phyloP scores from a whole-genome alignment of 306 rosid species.

The Quercus variabilis region DNA sequence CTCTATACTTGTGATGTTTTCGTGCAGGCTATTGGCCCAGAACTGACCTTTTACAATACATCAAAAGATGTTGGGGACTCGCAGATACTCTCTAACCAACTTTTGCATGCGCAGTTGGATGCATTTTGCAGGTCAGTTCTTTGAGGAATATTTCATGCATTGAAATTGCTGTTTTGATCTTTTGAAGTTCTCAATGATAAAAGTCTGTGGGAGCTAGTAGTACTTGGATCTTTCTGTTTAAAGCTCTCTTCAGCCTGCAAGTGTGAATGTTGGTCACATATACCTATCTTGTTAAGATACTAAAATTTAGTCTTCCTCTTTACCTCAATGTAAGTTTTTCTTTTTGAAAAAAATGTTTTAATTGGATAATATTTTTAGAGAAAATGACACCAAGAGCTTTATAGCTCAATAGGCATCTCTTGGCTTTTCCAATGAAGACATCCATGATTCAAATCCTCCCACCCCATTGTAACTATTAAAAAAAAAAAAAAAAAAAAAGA shows the following conservation, averaged over 20 bases:
- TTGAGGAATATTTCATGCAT: not conserved
- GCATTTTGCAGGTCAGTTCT: slow-evolving; percentile 71
- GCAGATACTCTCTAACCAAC: slow-evolving; percentile 64
- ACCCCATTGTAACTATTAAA: too few relatives aligned
- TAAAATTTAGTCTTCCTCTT: not conserved
- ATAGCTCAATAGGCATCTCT: too few relatives aligned
- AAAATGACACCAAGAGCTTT: too few relatives aligned
- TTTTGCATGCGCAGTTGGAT: slow-evolving; percentile 87
- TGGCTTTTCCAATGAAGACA: too few relatives aligned
- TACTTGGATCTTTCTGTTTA: not conserved
- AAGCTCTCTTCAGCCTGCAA: not conserved
- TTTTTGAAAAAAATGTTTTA: too few relatives aligned
- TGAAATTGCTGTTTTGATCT: not conserved
- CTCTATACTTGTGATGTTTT: slow-evolving; percentile 21
- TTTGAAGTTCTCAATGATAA: not conserved
- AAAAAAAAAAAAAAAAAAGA: too few relatives aligned
- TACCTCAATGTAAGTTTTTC: not conserved
- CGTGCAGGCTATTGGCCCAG: slow-evolving; percentile 87
- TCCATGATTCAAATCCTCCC: too few relatives aligned
- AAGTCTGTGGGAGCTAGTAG: not conserved
- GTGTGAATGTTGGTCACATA: not conserved
- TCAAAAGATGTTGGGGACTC: slow-evolving; percentile 69
- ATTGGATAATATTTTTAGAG: too few relatives aligned
- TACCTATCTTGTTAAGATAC: not conserved
- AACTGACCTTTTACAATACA: slow-evolving; percentile 81